Evolutionary conservation across 2,329 filamentous ascomycete genomes (phyloP), one percentile per base, ranked within the genome.

Genomic region (Calonectria naviculata): DNA sequence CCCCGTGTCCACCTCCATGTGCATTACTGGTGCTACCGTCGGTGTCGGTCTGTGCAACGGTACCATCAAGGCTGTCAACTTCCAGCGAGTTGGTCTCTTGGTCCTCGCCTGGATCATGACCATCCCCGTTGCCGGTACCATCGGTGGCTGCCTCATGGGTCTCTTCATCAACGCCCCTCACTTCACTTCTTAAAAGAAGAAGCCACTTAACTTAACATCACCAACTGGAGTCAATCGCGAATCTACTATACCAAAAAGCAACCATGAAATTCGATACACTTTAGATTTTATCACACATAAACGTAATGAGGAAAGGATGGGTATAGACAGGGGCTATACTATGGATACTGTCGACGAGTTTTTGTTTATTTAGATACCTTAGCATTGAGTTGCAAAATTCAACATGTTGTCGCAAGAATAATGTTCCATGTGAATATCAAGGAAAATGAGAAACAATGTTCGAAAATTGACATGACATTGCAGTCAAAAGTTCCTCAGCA

Each of bases 41-140:
- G 93, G 93, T 70, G 93, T 95, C 60, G 93, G 92, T 79, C 90
- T 95, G 24, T 94, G 92, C 87, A 95, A 94, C 80, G 92, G 93
- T 31, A 91, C 88, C 36, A 73, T 90, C 70, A 92, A 90, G 84
- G 93, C 93, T 1, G 91, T 95, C 78, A 95, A 95, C 88, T 95
- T 88, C 84, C 90, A 94, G 83, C 91, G 92, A 81, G 91, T 95
- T 15, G 89, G 87, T 47, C 89, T 94, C 15, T 81, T 95, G 71
- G 76, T 93, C 60, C 82, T 93, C 65, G 90, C 90, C 1, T 95
- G 93, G 83, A 75, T 85, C 76, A 82, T 84, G 81, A 86, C 84
- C 36, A 84, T 86, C 49, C 84, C 84, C 49, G 79, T 86, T 67
- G 84, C 84, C 21, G 84, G 84, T 31, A 79, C 82, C 17, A 80